phyloP scores from a whole-genome alignment of 2,329 filamentous ascomycete genomes.

The Penicillium sp. region DNA sequence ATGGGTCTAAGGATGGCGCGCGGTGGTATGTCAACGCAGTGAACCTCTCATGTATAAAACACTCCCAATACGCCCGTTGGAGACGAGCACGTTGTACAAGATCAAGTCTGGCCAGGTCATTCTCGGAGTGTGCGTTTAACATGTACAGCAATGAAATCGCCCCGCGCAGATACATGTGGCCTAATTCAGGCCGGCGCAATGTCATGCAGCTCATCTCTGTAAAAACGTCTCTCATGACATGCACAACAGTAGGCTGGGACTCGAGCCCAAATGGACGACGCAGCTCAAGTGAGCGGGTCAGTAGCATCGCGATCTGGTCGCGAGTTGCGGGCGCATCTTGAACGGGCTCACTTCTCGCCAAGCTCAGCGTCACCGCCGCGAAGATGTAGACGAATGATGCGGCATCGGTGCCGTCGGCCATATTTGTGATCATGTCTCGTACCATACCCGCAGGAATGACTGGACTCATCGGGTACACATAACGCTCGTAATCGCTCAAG shows the following conservation, averaged over 20 bases:
- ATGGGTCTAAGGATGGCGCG: conserved; percentile 41
- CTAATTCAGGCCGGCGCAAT: conserved; percentile 49
- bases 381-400: conserved; percentile 48
- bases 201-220: conserved; percentile 55
- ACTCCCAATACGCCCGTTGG: conserved; percentile 57
- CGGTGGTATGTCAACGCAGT: conserved; percentile 54
- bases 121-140: conserved; percentile 45
- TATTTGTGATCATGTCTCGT: conserved; percentile 30
- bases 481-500: conserved; percentile 47
- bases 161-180: conserved; percentile 54
- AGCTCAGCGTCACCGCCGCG: conserved; percentile 47
- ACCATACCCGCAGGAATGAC: conserved; percentile 47
- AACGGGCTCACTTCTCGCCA: conserved; percentile 34
- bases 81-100: conserved; percentile 42
- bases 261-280: conserved; percentile 40
- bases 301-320: conserved; percentile 26
- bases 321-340: conserved; percentile 26
- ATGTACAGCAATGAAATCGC: conserved; percentile 49
- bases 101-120: conserved; percentile 31
- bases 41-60: conserved; percentile 59
- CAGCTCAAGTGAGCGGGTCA: conserved; percentile 36
- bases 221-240: conserved; percentile 54
- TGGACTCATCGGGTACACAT: conserved; percentile 51
- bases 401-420: conserved; percentile 40
- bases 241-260: conserved; percentile 45